Conservation (phyloP, 163 green algal genomes). For the Prototheca wickerhamii region DNA sequence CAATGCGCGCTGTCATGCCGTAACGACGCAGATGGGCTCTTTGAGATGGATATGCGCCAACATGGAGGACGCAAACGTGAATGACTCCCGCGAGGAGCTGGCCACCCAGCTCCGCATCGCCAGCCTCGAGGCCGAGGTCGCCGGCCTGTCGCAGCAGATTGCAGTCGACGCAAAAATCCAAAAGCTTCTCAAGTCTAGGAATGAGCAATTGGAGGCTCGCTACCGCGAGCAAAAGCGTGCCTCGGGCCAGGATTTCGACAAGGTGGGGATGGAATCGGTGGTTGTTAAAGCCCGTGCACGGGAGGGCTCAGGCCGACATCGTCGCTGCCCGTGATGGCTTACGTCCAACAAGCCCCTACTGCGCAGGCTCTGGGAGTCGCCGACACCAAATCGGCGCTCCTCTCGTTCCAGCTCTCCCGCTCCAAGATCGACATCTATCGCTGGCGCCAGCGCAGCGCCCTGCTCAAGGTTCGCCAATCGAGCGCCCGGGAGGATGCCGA, state of each 20-base stretch:
- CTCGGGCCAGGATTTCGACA: no score
- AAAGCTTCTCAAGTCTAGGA: neutral
- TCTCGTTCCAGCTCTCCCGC: neutral
- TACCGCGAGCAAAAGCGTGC: neutral
- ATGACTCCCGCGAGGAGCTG: neutral
- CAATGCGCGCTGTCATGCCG: neutral
- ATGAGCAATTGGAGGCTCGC: neutral
- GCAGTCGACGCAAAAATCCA: neutral
- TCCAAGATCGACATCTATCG: slow-evolving; percentile 17
- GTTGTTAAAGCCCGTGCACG: neutral
- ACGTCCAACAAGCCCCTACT: neutral
- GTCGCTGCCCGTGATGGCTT: no score
- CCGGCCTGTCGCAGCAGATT: neutral
- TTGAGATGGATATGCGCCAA: neutral
- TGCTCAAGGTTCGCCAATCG: slow-evolving; percentile 22
- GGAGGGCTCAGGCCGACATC: no score
- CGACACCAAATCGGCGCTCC: neutral
- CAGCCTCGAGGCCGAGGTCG: neutral
- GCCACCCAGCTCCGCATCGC: neutral
- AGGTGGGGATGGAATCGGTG: no score
- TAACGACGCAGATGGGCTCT: neutral
- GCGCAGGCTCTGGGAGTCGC: neutral
- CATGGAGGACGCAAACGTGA: neutral
- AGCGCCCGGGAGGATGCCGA: slow-evolving; percentile 16
- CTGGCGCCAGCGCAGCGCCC: slow-evolving; percentile 20